phyloP scores from a whole-genome alignment of 768 basidiomycete species.

The Auricularia heimuer region DNA sequence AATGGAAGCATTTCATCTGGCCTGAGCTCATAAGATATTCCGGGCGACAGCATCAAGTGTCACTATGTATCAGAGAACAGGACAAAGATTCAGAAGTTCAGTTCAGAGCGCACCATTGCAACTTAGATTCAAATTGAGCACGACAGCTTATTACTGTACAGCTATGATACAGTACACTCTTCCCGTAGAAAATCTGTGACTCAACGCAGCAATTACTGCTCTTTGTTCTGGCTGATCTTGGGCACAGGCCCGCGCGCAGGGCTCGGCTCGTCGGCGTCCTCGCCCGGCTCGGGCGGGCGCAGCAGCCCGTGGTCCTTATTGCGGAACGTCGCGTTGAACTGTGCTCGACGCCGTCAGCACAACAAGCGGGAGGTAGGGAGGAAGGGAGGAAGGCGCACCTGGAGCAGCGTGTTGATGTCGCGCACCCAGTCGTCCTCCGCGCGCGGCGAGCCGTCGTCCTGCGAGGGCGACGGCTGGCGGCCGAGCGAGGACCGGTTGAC shows the following conservation, averaged over 20 bases:
- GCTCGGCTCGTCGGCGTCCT: not conserved
- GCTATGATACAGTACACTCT: too few species aligned
- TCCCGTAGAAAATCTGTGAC: too few species aligned
- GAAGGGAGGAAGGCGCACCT: slow-evolving; percentile 20
- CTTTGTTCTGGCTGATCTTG: not conserved
- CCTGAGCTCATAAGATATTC: too few species aligned
- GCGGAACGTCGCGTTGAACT: slow-evolving; percentile 85
- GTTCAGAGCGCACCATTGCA: too few species aligned
- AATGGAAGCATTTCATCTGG: too few species aligned
- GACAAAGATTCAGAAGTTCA: too few species aligned
- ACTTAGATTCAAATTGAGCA: too few species aligned
- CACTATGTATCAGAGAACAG: too few species aligned
- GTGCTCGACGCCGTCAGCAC: too few species aligned
- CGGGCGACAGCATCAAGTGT: too few species aligned
- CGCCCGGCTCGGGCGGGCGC: not conserved
- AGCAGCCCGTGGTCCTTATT: slow-evolving; percentile 44
- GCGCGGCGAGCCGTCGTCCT: slow-evolving; percentile 30
- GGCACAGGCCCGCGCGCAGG: not conserved
- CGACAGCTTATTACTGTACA: too few species aligned
- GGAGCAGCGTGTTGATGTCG: slow-evolving; percentile 88
- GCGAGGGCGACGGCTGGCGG: slow-evolving; percentile 17
- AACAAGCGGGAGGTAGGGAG: too few species aligned
- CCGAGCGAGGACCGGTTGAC: slow-evolving; percentile 75
- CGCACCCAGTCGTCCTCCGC: slow-evolving; percentile 94
- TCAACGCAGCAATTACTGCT: not conserved